phyloP scores from a whole-genome alignment of 805 yeast genomes.

The Brettanomyces naardenensis region DNA sequence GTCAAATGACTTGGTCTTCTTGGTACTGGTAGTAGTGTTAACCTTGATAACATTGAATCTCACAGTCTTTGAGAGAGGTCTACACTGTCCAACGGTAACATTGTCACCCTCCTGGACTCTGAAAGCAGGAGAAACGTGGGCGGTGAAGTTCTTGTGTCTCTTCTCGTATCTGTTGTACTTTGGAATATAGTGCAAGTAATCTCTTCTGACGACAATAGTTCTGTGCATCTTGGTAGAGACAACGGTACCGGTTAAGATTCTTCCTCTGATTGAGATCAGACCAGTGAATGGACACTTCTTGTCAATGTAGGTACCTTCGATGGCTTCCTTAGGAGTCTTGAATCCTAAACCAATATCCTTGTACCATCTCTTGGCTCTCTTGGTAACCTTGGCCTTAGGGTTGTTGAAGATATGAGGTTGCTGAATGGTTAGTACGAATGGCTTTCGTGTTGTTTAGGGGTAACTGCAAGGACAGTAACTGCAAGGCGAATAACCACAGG shows the following conservation, averaged over 20 bases:
- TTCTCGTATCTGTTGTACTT: conserved; percentile 99
- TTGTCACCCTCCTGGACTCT: conserved; percentile 98
- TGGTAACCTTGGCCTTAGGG: conserved; percentile 98
- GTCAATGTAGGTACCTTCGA: conserved; percentile 98
- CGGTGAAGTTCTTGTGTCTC: conserved; percentile 99
- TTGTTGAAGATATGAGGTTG: conserved; percentile 99
- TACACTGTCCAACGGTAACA: conserved; percentile 99
- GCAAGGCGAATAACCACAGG: too few species aligned
- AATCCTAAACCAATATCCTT: conserved; percentile 99
- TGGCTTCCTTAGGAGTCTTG: conserved; percentile 99
- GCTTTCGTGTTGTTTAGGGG: too few species aligned
- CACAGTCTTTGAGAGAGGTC: conserved; percentile 99
- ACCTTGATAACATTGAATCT: conserved; percentile 99
- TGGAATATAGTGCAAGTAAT: conserved; percentile 99
- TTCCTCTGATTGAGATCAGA: conserved; percentile 97
- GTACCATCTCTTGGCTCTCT: conserved; percentile 99
- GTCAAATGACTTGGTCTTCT: conserved; percentile 88
- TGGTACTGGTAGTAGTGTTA: conserved; percentile 49
- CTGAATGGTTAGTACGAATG: conserved; percentile 39
- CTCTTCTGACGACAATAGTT: conserved; percentile 99
- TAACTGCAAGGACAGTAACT: too few species aligned
- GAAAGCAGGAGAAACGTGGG: conserved; percentile 99
- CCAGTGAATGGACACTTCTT: conserved; percentile 99
- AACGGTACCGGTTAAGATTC: conserved; percentile 98
- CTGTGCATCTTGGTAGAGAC: conserved; percentile 99